Conservation (phyloP, 805 yeast genomes). For the Candida gorgasii region DNA sequence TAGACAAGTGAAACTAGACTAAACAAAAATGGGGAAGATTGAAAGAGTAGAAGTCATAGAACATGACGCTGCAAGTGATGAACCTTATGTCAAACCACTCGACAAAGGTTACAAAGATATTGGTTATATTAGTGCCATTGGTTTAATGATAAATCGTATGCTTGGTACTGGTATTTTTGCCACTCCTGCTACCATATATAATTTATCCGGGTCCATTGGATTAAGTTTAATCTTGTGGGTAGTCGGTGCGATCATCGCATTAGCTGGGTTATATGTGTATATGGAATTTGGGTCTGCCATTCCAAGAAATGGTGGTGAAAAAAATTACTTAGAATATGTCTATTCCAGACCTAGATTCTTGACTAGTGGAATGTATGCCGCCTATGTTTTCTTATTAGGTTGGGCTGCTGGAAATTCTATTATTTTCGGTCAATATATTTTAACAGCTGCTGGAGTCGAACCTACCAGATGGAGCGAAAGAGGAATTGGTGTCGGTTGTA, state of each 20-base stretch:
- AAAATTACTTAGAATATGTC: slow-evolving; percentile 73
- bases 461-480: slow-evolving; percentile 75
- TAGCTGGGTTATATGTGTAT: slow-evolving; percentile 58
- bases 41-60: slow-evolving; percentile 4
- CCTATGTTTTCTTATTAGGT: slow-evolving; percentile 73
- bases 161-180: slow-evolving; percentile 76
- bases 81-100: slow-evolving; percentile 23
- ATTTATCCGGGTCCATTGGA: slow-evolving; percentile 69
- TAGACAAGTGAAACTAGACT: not conserved
- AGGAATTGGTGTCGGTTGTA: slow-evolving; percentile 73
- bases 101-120: slow-evolving; percentile 32
- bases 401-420: slow-evolving; percentile 87
- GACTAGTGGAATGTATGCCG: slow-evolving; percentile 60
- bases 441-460: slow-evolving; percentile 70
- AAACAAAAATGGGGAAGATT: not conserved
- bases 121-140: slow-evolving; percentile 46
- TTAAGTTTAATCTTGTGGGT: slow-evolving; percentile 71
- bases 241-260: slow-evolving; percentile 69
- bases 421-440: slow-evolving; percentile 75
- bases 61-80: slow-evolving; percentile 5
- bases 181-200: slow-evolving; percentile 63
- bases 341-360: slow-evolving; percentile 69
- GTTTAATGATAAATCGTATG: slow-evolving; percentile 63
- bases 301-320: slow-evolving; percentile 85
- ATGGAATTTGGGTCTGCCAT: slow-evolving; percentile 79